Percentiles rank a stretch among this genome's conserved stretches.
Conservation (phyloP, 2,329 filamentous ascomycete species). For the Arthrobotrys sinensis region DNA sequence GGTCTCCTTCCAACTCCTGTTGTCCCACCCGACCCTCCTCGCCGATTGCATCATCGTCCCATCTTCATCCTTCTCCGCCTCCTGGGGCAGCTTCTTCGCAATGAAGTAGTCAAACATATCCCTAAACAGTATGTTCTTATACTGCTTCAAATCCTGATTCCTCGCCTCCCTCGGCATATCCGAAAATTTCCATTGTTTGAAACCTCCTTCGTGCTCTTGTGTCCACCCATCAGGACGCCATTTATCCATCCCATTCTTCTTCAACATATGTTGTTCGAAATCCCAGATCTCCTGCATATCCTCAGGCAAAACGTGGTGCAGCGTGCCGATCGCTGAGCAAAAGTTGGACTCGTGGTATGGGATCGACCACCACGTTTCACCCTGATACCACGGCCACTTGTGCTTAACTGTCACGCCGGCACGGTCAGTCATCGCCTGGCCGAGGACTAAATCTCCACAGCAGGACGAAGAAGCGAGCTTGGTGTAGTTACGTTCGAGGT, state of each 20-base stretch:
- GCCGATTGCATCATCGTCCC: conserved; percentile 31
- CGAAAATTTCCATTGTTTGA: conserved; percentile 49
- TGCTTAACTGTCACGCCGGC: conserved; percentile 51
- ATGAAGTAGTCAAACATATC: conserved; percentile 59
- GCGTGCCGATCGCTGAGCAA: conserved; percentile 49
- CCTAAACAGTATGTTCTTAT: conserved; percentile 52
- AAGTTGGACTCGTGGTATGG: conserved; percentile 59
- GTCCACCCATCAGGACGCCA: conserved; percentile 58
- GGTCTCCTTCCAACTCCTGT: conserved; percentile 50
- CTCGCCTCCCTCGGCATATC: conserved; percentile 43
- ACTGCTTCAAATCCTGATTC: conserved; percentile 41
- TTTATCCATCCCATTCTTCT: conserved; percentile 44
- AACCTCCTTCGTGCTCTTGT: conserved; percentile 32
- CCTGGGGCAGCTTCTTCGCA: conserved; percentile 31
- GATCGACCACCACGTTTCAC: conserved; percentile 60
- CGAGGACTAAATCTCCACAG: conserved; percentile 58
- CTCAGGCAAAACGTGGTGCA: conserved; percentile 54
- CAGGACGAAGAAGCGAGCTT: conserved; percentile 47
- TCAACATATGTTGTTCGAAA: conserved; percentile 53
- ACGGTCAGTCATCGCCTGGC: conserved; percentile 49
- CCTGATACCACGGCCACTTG: conserved; percentile 59
- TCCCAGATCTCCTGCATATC: conserved; percentile 60
- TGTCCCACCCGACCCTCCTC: conserved; percentile 52
- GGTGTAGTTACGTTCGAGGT: conserved; percentile 59
- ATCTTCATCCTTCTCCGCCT: conserved; percentile 24